Base-by-base conservation (phyloP, 768 basidiomycete genomes). In the Paxillus rubicundulus region DNA sequence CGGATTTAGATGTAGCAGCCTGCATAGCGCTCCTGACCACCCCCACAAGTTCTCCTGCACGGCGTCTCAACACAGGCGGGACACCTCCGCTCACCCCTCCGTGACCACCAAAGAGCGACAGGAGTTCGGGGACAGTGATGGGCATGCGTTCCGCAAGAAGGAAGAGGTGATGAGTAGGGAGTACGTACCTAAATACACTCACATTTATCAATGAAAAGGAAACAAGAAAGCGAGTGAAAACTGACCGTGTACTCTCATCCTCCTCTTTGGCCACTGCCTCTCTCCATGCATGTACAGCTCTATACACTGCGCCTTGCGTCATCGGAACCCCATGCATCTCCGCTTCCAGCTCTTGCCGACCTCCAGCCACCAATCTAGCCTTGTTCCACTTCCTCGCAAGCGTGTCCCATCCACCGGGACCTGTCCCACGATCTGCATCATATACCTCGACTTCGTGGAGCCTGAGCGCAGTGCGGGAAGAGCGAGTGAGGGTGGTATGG, bases 321-420 rank as follows among this genome's bases (percentile, higher is more conserved):
- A 69, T 73, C 41, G 69, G 70, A 27, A 12, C 36, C 20, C 40
- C 53, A 58, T 53, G 53, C 39, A 70, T 60, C 18, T 71, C 30
- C 69, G 73, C 21, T 66, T 67, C 41, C 75, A 69, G 51, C 70
- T 69, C 43, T 56, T 21, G 53, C 18, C 43, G 47, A 41, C 41
- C 42, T 17, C 56, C 45, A 50, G 41, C 49, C 18, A 62, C 62
- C 33, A 88, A 68, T 2, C 68, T 66, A 45, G 69, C 71, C 62
- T 89, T 91, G 64, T 94, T 91, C 89, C 89, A 93, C 70, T 89
- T 92, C 58, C 77, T 81, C 9, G 87, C 84, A 27, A 94, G 73
- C 5, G 78, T 81, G 59, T 86, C 82, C 89, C 89, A 96, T 7
- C 91, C 93, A 30, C 74, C 78, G 24, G 77, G 70, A 4, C 92